Evolutionary conservation across 345 rosid genomes (phyloP).

Genomic region (Cardiospermum halicacabum): DNA sequence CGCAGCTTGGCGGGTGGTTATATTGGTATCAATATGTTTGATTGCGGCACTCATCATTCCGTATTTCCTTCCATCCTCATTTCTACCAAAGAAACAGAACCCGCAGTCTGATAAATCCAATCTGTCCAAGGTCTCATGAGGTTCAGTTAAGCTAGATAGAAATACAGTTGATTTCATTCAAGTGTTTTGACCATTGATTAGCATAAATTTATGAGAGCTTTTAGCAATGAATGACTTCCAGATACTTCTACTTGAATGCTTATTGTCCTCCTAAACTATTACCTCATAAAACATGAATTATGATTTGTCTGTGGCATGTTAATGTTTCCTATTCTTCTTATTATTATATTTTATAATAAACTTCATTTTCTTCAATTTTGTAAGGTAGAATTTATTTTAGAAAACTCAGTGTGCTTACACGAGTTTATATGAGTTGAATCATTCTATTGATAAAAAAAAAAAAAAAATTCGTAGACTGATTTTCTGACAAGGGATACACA

Average conservation of each 20-base stretch:
- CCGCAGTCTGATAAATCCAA: conserved; percentile 4
- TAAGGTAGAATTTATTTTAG: too few species aligned
- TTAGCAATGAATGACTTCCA: not conserved
- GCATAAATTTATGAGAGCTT: not conserved
- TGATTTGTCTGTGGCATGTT: not conserved
- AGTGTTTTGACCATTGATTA: not conserved
- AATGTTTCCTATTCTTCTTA: not conserved
- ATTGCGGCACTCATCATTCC: conserved; percentile 49
- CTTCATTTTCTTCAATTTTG: too few species aligned
- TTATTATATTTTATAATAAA: too few species aligned
- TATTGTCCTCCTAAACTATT: not conserved
- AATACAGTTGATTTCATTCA: not conserved
- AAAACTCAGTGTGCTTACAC: too few species aligned
- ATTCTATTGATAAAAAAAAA: too few species aligned
- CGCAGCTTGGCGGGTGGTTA: conserved; percentile 64
- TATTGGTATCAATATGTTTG: conserved; percentile 56
- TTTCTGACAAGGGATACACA: too few species aligned
- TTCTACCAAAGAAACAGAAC: conserved; percentile 29
- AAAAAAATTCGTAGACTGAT: too few species aligned
- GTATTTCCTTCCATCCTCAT: conserved; percentile 43
- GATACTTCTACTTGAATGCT: not conserved
- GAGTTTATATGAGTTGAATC: too few species aligned
- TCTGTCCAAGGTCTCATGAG: conserved; percentile 38
- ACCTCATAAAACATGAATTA: not conserved
- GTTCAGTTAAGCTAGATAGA: not conserved